phyloP scores from a whole-genome alignment of 202 grass and related monocot species.

The Schoenoplectus tabernaemontani region DNA sequence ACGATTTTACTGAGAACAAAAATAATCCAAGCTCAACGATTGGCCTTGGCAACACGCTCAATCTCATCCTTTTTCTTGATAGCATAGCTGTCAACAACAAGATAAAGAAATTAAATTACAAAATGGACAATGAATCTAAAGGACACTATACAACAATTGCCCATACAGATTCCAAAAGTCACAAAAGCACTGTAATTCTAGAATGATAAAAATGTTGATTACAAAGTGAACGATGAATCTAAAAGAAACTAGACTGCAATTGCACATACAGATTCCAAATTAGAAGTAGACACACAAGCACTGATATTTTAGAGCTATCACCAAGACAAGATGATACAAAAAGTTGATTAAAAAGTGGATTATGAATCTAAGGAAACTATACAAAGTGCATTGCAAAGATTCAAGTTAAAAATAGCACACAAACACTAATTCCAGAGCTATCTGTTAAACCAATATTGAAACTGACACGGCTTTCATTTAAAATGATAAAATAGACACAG shows the following conservation, averaged over 20 bases:
- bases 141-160: neutral
- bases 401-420: too few relatives aligned
- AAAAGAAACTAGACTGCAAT: too few relatives aligned
- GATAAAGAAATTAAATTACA: neutral
- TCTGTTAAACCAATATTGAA: neutral
- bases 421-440: neutral
- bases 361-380: too few relatives aligned
- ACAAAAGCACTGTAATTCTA: too few relatives aligned
- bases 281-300: too few relatives aligned
- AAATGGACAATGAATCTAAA: neutral
- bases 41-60: conserved; percentile 55
- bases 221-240: too few relatives aligned
- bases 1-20: neutral
- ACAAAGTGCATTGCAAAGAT: neutral
- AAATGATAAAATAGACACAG: neutral
- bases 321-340: too few relatives aligned
- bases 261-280: too few relatives aligned
- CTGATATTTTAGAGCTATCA: too few relatives aligned
- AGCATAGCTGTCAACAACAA: conserved; percentile 25
- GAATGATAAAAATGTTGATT: too few relatives aligned
- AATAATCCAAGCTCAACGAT: conserved; percentile 27
- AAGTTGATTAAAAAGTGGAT: too few relatives aligned
- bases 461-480: neutral
- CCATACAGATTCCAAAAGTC: too few relatives aligned
- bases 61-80: conserved; percentile 67